Evolutionary conservation across 148 eudicot genomes (phyloP), one percentile per base, ranked within the genome.

Genomic region (Oxyria digyna): DNA sequence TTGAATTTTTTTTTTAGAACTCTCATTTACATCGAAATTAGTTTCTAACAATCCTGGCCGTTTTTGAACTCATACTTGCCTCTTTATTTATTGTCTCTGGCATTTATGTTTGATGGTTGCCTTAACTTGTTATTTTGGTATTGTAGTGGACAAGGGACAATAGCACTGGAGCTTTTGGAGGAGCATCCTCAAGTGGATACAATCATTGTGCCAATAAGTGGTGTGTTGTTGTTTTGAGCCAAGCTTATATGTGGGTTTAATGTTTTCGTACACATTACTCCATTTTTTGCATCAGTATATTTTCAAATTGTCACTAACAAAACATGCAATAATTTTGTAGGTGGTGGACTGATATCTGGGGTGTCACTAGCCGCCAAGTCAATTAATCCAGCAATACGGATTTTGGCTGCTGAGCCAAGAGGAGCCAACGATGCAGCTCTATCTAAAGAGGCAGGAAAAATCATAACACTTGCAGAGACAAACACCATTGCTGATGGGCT

Each of bases 271-370:
- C 42, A 23, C 55, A 38, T 48, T 59, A 49, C 54, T 49, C 6
- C 38, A 35, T 35, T 35, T 27, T 24, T 55, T 52, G 62, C 64
- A 57, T 24, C 35, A 26, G 64, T 26, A 13, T 26, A 12, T 27
- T 27, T 10, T 13, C 35, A 27, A 57, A 27, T 4, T 57, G 18
- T 57, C n/a, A 27, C 27, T 29, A 1, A 14, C 37, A 29, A 29
- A 18, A 26, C 14, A 4, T 57, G 4, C n/a, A 14, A 27, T 12
- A 29, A 68, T 62, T 76, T 18, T 85, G 55, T 69, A 94, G 99
- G 99, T 42, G 99, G 99, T 15, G 99, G 99, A 73, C 72, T 94
- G 67, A 94, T 94, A 80, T 94, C 99, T 9, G 99, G 99, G 62
- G 87, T 94, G 62, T 83, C 90, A 42, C 74, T 94, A 69, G 99